A percentile compares a stretch with the other conserved stretches of the same genome.
These are phyloP conservation scores for Cyanophora paradoxa DNA, from an alignment of 78 protist genomes.

Conservation along the genomic window DNA sequence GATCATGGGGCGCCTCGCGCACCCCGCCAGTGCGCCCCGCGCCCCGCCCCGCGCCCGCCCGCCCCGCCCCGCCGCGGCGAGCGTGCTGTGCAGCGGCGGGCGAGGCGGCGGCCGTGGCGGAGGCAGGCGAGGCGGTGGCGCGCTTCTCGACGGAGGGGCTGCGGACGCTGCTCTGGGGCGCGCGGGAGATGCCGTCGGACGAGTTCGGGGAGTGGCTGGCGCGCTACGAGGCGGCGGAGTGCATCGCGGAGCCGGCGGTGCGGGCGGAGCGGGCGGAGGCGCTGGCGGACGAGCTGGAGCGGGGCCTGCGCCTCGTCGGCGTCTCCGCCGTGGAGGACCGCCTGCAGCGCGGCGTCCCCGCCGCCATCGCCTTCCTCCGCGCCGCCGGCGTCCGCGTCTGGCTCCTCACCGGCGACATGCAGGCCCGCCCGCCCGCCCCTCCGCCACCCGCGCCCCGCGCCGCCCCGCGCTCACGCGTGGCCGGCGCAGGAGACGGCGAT, in stretches of 20 bases:
- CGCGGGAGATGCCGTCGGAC: constrained; percentile 18
- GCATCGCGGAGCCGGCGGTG: not conserved
- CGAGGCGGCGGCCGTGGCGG: no score
- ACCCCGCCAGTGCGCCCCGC: not conserved
- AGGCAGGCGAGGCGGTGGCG: not conserved
- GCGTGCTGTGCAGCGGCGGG: no score
- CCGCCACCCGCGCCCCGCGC: no score
- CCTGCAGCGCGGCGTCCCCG: constrained; percentile 76
- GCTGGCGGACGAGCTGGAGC: constrained; percentile 43
- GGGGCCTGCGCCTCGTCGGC: constrained; percentile 47
- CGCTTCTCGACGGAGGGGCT: constrained; percentile 43
- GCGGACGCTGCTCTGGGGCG: constrained; percentile 73
- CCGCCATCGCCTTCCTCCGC: constrained; percentile 39
- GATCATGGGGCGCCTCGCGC: not conserved
- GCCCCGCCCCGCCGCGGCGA: not conserved
- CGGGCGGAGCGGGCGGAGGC: constrained; percentile 23
- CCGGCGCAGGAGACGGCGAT: constrained; percentile 82
- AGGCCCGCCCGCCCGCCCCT: no score
- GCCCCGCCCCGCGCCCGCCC: not conserved
- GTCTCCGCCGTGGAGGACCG: constrained; percentile 79
- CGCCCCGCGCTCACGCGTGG: no score
- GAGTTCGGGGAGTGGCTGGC: constrained; percentile 44
- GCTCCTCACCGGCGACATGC: constrained; percentile 83
- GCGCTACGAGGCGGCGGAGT: not conserved
- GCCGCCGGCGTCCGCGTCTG: constrained; percentile 73